phyloP scores from a whole-genome alignment of 1,284 basidiomycete genomes.

The Meripilus lineatus region DNA sequence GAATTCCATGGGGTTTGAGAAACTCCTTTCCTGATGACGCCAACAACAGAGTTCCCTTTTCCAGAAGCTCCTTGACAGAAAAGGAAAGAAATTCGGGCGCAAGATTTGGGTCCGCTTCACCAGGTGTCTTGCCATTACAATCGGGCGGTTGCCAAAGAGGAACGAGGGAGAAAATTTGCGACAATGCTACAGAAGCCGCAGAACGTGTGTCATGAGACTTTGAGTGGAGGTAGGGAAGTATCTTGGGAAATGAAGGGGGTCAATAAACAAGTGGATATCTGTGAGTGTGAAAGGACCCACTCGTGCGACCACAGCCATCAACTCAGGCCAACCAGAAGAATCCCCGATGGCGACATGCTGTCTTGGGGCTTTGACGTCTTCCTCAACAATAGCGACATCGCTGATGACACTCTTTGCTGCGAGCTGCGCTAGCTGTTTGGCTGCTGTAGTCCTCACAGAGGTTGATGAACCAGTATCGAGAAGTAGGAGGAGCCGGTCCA shows the following conservation, averaged over 20 bases:
- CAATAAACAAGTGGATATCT: constrained; percentile 1
- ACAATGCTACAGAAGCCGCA: constrained; percentile 81
- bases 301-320: constrained; percentile 78
- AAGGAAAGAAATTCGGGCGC: constrained; percentile 65
- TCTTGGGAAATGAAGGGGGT: constrained; percentile 38
- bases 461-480: constrained; percentile 88
- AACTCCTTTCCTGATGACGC: constrained; percentile 90
- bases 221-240: constrained; percentile 84
- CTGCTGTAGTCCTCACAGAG: constrained; percentile 84
- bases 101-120: constrained; percentile 23
- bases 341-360: constrained; percentile 57
- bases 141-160: constrained; percentile 75
- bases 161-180: constrained; percentile 79
- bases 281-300: constrained; percentile 40
- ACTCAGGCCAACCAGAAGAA: constrained; percentile 71
- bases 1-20: constrained; percentile 60
- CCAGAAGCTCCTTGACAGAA: constrained; percentile 71
- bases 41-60: constrained; percentile 71
- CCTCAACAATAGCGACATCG: constrained; percentile 77
- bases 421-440: constrained; percentile 88
- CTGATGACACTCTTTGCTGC: constrained; percentile 78
- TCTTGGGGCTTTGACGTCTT: constrained; percentile 62
- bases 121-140: constrained; percentile 21
- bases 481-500: constrained; percentile 88
- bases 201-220: constrained; percentile 84